Evolutionary conservation across 1,284 basidiomycete species (phyloP).

Genomic region (Trametes sp.): DNA sequence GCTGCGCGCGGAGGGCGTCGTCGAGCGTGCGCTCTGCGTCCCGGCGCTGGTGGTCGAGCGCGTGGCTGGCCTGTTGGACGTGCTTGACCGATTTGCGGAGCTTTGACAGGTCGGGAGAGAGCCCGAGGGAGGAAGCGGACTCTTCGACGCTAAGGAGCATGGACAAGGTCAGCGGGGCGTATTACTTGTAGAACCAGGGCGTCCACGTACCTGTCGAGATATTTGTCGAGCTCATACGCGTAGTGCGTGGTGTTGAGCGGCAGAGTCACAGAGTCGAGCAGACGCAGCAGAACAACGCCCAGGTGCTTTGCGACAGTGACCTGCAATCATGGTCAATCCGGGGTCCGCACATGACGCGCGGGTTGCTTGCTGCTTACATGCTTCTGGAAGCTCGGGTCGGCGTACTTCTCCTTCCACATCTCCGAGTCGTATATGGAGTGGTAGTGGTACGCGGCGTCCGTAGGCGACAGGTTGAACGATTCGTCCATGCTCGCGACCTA

Average conservation of each 20-base stretch:
- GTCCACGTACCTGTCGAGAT: constrained; percentile 51
- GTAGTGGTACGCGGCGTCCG: constrained; percentile 78
- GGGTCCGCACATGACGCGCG: not conserved
- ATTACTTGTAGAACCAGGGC: too few species aligned
- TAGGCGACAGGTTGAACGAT: constrained; percentile 54
- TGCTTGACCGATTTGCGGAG: constrained; percentile 57
- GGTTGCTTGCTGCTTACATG: constrained; percentile 52
- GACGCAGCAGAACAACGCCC: constrained; percentile 65
- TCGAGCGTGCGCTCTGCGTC: constrained; percentile 44
- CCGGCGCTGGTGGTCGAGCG: constrained; percentile 60
- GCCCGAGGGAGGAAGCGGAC: constrained; percentile 30
- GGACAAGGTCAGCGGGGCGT: too few species aligned
- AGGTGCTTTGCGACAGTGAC: constrained; percentile 72
- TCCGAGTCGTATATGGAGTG: constrained; percentile 79
- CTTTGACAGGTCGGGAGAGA: constrained; percentile 31
- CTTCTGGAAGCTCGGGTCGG: constrained; percentile 73
- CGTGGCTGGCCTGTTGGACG: constrained; percentile 58
- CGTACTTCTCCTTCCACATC: constrained; percentile 74
- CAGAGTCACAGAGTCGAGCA: constrained; percentile 62
- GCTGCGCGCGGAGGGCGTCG: constrained; percentile 43
- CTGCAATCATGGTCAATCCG: constrained; percentile 37
- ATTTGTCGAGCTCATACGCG: constrained; percentile 53
- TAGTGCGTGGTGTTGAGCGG: constrained; percentile 84
- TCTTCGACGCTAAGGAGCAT: constrained; percentile 39
- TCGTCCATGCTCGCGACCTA: constrained; percentile 61